Evolutionary conservation across 2,329 filamentous ascomycete species (phyloP).

Genomic region (Dactylonectria estremocensis): DNA sequence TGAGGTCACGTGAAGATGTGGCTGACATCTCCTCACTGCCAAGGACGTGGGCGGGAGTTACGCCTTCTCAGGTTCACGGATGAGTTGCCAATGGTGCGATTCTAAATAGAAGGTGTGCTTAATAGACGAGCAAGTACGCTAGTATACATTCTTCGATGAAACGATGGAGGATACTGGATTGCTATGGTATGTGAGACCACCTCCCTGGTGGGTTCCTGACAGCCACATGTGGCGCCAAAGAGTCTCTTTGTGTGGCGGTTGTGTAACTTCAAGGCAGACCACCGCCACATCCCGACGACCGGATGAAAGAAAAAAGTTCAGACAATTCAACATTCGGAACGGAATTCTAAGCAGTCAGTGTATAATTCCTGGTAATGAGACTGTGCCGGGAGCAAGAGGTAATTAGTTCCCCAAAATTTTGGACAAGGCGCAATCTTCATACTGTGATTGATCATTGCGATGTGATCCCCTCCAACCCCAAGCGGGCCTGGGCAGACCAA

Average conservation of each 20-base stretch:
- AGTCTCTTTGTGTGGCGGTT: slow-evolving; percentile 2
- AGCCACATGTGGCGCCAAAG: neutral
- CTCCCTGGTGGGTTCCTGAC: neutral
- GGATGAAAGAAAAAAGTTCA: neutral
- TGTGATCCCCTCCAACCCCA: neutral
- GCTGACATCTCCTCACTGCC: neutral
- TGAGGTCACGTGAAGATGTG: slow-evolving; percentile 40
- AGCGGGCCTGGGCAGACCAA: neutral
- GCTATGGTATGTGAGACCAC: neutral
- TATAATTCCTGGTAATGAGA: neutral
- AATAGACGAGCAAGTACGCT: neutral
- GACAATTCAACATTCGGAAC: neutral
- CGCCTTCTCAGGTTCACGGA: neutral
- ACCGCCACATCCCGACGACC: neutral
- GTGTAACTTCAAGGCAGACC: neutral
- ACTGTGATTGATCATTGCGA: slow-evolving; percentile 4
- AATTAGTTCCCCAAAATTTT: neutral
- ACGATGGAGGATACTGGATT: neutral
- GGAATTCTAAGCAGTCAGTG: neutral
- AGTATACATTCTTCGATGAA: neutral
- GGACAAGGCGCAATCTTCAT: slow-evolving; percentile 7
- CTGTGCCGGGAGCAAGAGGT: neutral
- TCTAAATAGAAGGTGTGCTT: neutral
- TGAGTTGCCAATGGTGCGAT: neutral
- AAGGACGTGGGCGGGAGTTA: neutral